phyloP scores from a whole-genome alignment of 371 early-diverging fungal species.

The Rhizopus delemar region DNA sequence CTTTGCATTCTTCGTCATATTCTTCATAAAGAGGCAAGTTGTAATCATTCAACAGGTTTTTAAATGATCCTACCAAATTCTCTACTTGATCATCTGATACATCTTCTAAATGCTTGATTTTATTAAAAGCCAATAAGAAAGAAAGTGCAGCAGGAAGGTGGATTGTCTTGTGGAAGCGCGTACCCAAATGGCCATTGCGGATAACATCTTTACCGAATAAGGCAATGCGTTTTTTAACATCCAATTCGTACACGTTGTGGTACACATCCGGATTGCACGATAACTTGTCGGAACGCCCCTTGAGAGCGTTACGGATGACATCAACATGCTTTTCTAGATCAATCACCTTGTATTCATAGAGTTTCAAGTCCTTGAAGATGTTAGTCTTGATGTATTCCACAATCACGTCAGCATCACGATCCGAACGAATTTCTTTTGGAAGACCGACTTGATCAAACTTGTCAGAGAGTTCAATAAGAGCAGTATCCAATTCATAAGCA shows the following conservation, averaged over 20 bases:
- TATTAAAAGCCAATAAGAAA: slow-evolving; percentile 47
- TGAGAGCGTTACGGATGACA: slow-evolving; percentile 43
- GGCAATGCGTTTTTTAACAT: slow-evolving; percentile 44
- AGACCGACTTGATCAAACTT: slow-evolving; percentile 55
- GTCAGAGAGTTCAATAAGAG: slow-evolving; percentile 72
- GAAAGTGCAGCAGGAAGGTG: slow-evolving; percentile 42
- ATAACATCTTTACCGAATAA: slow-evolving; percentile 42
- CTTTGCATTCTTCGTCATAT: slow-evolving; percentile 77
- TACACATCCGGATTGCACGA: slow-evolving; percentile 29
- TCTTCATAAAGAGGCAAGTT: slow-evolving; percentile 83
- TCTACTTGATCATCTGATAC: slow-evolving; percentile 28
- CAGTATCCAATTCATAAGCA: slow-evolving; percentile 91
- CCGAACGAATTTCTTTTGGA: slow-evolving; percentile 55
- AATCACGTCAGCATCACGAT: slow-evolving; percentile 65
- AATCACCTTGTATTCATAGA: slow-evolving; percentile 90
- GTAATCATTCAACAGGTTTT: slow-evolving; percentile 72
- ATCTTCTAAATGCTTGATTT: slow-evolving; percentile 18
- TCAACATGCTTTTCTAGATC: slow-evolving; percentile 55
- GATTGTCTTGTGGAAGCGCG: slow-evolving; percentile 54
- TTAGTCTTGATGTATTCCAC: slow-evolving; percentile 61
- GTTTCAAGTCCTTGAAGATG: slow-evolving; percentile 65
- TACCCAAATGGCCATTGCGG: slow-evolving; percentile 39
- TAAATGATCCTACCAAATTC: slow-evolving; percentile 34
- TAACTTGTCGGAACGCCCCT: slow-evolving; percentile 16
- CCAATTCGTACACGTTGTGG: slow-evolving; percentile 22